A percentile compares a stretch with the other conserved stretches of the same genome.
phyloP scores from a whole-genome alignment of 768 basidiomycete species.

The Naganishia randhawae region DNA sequence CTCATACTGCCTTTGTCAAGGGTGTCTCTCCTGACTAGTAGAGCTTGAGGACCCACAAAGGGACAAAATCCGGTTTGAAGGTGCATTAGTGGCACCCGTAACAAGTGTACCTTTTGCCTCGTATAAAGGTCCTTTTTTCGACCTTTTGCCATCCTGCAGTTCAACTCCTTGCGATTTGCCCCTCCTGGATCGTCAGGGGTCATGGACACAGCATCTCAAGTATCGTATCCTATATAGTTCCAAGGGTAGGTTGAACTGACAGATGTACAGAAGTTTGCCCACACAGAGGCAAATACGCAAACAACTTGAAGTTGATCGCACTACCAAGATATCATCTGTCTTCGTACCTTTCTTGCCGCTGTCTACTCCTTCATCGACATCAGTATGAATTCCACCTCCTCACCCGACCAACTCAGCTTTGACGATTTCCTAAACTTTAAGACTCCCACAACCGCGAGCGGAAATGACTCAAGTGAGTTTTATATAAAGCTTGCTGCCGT shows the following conservation, averaged over 20 bases:
- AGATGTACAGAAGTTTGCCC: background rate
- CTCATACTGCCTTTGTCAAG: background rate
- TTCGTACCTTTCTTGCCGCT: background rate
- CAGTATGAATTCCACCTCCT: conserved; percentile 1
- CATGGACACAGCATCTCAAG: conserved; percentile 4
- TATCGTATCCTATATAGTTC: background rate
- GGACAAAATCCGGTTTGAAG: background rate
- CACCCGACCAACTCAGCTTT: conserved; percentile 17
- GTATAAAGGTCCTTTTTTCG: conserved; percentile 10
- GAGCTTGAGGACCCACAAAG: background rate
- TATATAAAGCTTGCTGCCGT: background rate
- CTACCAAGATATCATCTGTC: background rate
- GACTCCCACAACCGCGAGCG: conserved; percentile 8
- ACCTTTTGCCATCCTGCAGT: background rate
- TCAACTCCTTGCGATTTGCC: conserved; percentile 15
- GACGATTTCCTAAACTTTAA: conserved; percentile 23
- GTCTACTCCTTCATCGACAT: background rate
- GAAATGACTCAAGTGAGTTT: conserved; percentile 10
- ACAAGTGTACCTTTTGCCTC: conserved; percentile 12
- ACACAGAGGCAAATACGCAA: background rate
- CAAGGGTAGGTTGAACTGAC: background rate
- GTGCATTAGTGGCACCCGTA: background rate
- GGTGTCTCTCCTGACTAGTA: background rate
- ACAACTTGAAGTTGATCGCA: conserved; percentile 10
- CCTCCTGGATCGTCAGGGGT: conserved; percentile 19